Evolutionary conservation across 1,139 yeast species (phyloP).

Genomic region (Ogataea hybrid): DNA sequence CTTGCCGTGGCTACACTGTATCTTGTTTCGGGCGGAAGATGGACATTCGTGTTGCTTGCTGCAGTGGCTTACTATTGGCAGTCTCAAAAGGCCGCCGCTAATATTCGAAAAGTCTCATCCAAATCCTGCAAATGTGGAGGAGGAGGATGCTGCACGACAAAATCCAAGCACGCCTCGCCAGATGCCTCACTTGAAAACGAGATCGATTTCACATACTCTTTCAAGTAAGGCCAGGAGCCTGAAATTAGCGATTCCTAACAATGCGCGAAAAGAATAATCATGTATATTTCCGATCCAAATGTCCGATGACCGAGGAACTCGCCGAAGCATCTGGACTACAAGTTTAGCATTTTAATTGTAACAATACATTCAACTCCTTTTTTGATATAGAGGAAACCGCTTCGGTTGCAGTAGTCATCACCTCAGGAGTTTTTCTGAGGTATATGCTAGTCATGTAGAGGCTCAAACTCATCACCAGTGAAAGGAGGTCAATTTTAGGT

Average conservation of each 20-base stretch:
- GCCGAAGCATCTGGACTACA: too few relatives aligned
- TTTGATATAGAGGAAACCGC: too few relatives aligned
- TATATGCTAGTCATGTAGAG: too few relatives aligned
- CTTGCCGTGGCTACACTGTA: slow-evolving; percentile 14
- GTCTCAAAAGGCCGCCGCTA: not conserved
- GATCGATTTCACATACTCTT: not conserved
- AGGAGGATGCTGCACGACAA: not conserved
- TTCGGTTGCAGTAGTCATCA: too few relatives aligned
- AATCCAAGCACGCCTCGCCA: not conserved
- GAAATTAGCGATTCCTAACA: not conserved
- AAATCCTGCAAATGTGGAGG: not conserved
- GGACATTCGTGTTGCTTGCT: slow-evolving; percentile 25
- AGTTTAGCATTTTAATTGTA: too few relatives aligned
- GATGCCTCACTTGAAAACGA: not conserved
- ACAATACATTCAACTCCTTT: too few relatives aligned
- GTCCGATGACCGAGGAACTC: too few relatives aligned
- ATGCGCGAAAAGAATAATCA: not conserved
- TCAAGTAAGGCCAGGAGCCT: not conserved
- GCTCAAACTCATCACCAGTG: too few relatives aligned
- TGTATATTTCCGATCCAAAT: too few relatives aligned
- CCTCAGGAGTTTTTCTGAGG: too few relatives aligned
- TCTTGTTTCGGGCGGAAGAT: slow-evolving; percentile 35
- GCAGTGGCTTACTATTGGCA: slow-evolving; percentile 16
- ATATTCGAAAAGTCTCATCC: not conserved
- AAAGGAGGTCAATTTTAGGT: too few relatives aligned